Evolutionary conservation across 345 rosid genomes (phyloP).

Genomic region (Eucalyptus polyanthemos): DNA sequence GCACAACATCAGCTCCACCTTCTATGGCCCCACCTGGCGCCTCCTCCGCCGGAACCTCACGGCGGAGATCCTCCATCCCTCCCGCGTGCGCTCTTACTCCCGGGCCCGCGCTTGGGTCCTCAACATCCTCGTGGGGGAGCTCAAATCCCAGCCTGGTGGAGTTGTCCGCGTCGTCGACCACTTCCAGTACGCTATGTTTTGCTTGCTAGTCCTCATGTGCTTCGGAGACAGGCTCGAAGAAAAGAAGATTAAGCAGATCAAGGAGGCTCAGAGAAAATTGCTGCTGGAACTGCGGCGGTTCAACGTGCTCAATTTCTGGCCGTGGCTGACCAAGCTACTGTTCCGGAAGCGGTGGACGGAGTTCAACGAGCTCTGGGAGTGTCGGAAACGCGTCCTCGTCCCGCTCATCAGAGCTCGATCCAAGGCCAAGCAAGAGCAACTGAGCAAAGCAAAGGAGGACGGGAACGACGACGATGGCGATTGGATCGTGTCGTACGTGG

Average conservation of each 20-base stretch:
- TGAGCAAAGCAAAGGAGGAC: neutral
- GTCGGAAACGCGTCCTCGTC: neutral
- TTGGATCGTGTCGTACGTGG: neutral
- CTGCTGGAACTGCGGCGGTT: neutral
- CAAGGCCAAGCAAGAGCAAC: neutral
- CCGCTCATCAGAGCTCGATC: neutral
- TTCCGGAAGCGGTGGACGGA: neutral
- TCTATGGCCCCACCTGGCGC: neutral
- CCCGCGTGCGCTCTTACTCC: neutral
- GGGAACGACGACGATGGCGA: neutral
- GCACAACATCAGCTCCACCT: neutral
- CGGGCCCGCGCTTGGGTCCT: neutral
- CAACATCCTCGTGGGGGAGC: neutral
- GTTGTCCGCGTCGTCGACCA: neutral
- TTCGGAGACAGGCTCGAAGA: neutral
- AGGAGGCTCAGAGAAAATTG: neutral
- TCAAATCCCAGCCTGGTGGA: neutral
- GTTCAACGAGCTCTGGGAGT: neutral
- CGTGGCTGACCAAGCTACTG: neutral
- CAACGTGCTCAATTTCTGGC: neutral
- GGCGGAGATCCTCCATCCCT: neutral
- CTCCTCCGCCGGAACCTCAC: neutral
- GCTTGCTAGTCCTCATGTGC: neutral
- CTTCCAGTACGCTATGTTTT: constrained; percentile 1
- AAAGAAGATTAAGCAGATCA: neutral